Base-by-base conservation (phyloP, 768 basidiomycete genomes). In the Suillus sp. region DNA sequence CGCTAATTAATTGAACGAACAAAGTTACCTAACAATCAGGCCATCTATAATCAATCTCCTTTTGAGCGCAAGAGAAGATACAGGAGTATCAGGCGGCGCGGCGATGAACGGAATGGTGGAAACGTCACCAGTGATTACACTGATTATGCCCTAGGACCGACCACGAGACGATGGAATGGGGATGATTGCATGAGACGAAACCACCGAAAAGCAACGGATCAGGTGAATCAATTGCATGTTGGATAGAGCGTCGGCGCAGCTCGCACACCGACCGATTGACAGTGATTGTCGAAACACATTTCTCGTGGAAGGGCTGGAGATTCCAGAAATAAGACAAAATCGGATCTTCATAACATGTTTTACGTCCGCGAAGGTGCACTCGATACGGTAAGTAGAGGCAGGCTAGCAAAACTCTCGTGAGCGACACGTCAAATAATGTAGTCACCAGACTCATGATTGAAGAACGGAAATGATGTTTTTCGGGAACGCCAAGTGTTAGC, bases 341-440 rank as follows among this genome's bases (percentile, higher is more conserved):
- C 18, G 27, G 18, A 40, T 57, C 56, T 40, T 30, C 37, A 27
- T 40, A 22, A 57, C 56, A 57, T 25, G 25, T 57, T 57, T 57
- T 57, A 40, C 56, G 56, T 57, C 25, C 38, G 37, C 55, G 55
- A 57, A 57, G 37, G 9, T 18, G 25, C 11, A 25, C 35, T 18
- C 14, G 35, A 57, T 38, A 18, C 37, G 55, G 55, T 20, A 57
- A 40, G 55, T 20, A 37, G 18, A 56, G 37, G 37, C 10, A 37
- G 6, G 38, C 25, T 20, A 57, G 38, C 40, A 27, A 57, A 57
- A 20, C 18, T 57, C 37, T 56, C 37, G 55, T 56, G 56, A 57
- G 18, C 38, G 18, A 42, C 55, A 38, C 56, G 27, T 57, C 38
- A 40, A 27, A 40, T 40, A 3, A 40, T 42, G 25, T 25, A 30